Evolutionary conservation across 2,329 filamentous ascomycete genomes (phyloP).

Genomic region (Clarireedia homoeocarpa): DNA sequence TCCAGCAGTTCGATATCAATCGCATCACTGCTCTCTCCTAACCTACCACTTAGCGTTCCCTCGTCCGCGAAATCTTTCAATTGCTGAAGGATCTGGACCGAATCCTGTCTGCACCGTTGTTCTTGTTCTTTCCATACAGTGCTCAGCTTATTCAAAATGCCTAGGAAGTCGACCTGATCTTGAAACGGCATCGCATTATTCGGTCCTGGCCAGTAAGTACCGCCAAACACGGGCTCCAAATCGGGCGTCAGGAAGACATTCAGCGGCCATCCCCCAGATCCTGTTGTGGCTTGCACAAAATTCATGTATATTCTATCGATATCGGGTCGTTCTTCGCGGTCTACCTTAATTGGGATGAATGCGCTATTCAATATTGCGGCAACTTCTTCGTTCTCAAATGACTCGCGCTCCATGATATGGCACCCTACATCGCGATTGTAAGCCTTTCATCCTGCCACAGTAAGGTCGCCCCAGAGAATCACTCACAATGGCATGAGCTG

Average conservation of each 20-base stretch:
- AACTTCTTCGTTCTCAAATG: slow-evolving; percentile 76
- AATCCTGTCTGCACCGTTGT: slow-evolving; percentile 72
- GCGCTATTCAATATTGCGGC: slow-evolving; percentile 74
- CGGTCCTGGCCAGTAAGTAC: slow-evolving; percentile 78
- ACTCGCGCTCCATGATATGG: slow-evolving; percentile 88
- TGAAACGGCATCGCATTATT: slow-evolving; percentile 34
- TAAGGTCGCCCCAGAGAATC: background rate
- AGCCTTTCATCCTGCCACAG: background rate
- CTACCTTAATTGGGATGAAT: slow-evolving; percentile 88
- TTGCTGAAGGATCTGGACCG: slow-evolving; percentile 72
- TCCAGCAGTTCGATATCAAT: slow-evolving; percentile 87
- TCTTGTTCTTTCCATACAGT: slow-evolving; percentile 77
- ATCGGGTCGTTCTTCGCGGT: slow-evolving; percentile 89
- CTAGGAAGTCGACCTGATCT: slow-evolving; percentile 69
- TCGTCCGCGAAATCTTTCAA: slow-evolving; percentile 83
- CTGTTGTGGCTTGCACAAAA: slow-evolving; percentile 89
- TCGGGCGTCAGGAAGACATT: slow-evolving; percentile 96
- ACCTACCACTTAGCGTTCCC: slow-evolving; percentile 53
- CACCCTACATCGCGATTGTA: slow-evolving; percentile 45
- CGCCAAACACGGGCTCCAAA: slow-evolving; percentile 88
- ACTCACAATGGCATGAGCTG: slow-evolving; percentile 86
- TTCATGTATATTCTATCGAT: slow-evolving; percentile 98
- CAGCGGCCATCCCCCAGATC: slow-evolving; percentile 85
- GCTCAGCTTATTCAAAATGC: slow-evolving; percentile 71
- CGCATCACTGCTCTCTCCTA: slow-evolving; percentile 49